Percentiles rank a stretch among this genome's conserved stretches.
Conservation (phyloP, 225 moss, liverwort and hornwort genomes). For the Lunularia cruciata region DNA sequence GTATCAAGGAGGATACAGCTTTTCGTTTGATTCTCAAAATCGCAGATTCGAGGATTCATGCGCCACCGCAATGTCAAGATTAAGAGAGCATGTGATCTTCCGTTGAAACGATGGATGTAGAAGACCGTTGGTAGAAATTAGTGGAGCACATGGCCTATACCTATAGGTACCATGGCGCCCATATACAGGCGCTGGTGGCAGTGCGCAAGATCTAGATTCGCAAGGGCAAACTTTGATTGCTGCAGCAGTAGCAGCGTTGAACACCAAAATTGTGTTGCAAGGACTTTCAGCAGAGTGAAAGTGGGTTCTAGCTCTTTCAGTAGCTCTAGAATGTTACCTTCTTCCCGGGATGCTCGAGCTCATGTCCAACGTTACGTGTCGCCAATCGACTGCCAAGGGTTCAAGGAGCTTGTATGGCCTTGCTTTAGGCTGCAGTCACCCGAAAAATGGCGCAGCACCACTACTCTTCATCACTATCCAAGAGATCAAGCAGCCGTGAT, state of each 20-base stretch:
- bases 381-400: neutral
- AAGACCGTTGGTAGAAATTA: too few relatives aligned
- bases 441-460: neutral
- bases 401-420: conserved; percentile 5
- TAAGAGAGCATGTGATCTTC: too few relatives aligned
- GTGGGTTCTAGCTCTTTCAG: neutral
- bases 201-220: neutral
- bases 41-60: too few relatives aligned
- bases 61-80: too few relatives aligned
- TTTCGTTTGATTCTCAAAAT: too few relatives aligned
- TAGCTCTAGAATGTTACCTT: neutral
- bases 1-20: too few relatives aligned
- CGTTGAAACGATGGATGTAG: too few relatives aligned
- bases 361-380: neutral
- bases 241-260: neutral
- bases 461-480: neutral
- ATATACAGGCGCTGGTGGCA: neutral
- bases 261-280: neutral
- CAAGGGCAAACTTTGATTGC: neutral
- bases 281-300: neutral
- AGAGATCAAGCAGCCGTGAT: neutral
- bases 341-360: conserved; percentile 7
- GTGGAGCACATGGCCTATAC: neutral
- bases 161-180: neutral
- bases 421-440: neutral